These are phyloP conservation scores for Solanum appendiculatum DNA, from an alignment of 257 asterid genomes.

Conservation along the genomic window DNA sequence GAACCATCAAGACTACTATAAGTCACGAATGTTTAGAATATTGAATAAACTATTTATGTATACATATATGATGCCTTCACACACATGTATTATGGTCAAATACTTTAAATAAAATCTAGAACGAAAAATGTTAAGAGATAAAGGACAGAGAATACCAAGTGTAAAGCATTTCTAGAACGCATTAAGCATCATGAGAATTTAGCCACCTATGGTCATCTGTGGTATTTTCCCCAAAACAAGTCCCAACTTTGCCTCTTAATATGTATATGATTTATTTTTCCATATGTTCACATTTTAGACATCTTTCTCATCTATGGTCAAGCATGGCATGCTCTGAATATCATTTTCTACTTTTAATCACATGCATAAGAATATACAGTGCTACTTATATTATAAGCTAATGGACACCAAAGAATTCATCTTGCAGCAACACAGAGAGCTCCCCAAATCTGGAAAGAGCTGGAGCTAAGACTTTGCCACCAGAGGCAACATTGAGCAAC, in stretches of 20 bases:
- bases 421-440: neutral
- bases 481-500: neutral
- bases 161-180: neutral
- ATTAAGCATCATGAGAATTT: neutral
- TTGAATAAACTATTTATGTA: neutral
- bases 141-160: neutral
- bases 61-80: neutral
- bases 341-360: neutral
- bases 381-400: neutral
- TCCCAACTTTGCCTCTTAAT: neutral
- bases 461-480: neutral
- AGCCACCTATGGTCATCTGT: neutral
- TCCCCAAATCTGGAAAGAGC: neutral
- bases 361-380: neutral
- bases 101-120: neutral
- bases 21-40: neutral
- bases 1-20: neutral
- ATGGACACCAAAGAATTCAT: neutral
- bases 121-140: neutral
- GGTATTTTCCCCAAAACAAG: neutral
- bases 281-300: neutral
- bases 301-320: neutral
- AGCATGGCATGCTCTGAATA: neutral
- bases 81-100: neutral
- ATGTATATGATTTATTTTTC: neutral